Percentiles rank a stretch among this genome's conserved stretches.
phyloP scores from a whole-genome alignment of 495 filamentous ascomycete species.

The Staphylotrichum longicolle region DNA sequence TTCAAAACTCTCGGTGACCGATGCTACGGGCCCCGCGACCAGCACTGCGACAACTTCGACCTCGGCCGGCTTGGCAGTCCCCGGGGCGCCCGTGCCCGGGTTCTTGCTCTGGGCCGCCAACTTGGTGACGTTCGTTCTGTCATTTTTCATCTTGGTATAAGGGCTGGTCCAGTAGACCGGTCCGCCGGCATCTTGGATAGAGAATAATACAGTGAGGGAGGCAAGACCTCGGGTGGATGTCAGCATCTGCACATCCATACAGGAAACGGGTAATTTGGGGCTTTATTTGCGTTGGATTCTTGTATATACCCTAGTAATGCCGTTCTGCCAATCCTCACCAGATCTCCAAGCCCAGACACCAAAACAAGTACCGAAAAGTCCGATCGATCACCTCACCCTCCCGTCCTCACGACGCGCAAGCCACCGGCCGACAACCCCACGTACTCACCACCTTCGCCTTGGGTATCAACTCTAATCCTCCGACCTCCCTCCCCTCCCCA shows the following conservation, averaged over 20 bases:
- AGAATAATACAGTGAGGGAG: neutral
- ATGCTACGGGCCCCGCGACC: neutral
- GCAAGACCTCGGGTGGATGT: no score
- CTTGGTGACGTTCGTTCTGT: conserved; percentile 16
- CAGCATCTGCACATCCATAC: no score
- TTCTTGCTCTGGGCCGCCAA: conserved; percentile 17
- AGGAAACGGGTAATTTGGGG: neutral
- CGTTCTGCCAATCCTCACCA: no score
- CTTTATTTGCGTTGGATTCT: conserved; percentile 1
- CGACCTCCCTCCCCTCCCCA: neutral
- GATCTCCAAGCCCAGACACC: neutral
- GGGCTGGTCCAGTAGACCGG: no score
- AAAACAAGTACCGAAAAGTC: neutral
- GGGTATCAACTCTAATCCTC: conserved; percentile 23
- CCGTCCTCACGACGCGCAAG: conserved; percentile 4
- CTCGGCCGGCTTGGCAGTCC: conserved; percentile 11
- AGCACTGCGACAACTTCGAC: conserved; percentile 10
- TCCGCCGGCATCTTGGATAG: neutral
- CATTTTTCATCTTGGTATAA: conserved; percentile 20
- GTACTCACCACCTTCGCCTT: conserved; percentile 18
- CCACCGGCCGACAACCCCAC: neutral
- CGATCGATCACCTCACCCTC: neutral
- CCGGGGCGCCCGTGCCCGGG: conserved; percentile 2
- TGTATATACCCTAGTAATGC: neutral
- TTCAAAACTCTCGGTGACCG: neutral